A percentile compares a stretch with the other conserved stretches of the same genome.
Conservation (phyloP, 306 rosid genomes). For the Calophaca sinica region DNA sequence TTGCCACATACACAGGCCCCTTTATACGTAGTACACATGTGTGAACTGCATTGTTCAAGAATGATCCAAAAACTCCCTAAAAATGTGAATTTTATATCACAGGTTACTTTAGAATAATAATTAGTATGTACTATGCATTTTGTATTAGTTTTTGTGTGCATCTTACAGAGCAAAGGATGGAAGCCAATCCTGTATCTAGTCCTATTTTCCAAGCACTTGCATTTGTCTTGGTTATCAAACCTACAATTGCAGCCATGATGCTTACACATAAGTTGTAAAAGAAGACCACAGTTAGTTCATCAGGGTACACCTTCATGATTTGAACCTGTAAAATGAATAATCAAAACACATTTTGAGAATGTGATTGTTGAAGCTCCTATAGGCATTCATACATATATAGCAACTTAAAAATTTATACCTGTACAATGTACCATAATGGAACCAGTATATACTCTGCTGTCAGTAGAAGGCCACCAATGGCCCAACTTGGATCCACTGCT, state of each 20-base stretch:
- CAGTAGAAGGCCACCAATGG: slow-evolving; percentile 79
- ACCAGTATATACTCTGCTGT: slow-evolving; percentile 83
- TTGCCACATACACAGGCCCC: slow-evolving; percentile 68
- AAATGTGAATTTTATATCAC: slow-evolving; percentile 1
- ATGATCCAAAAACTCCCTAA: slow-evolving; percentile 89
- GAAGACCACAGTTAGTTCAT: slow-evolving; percentile 85
- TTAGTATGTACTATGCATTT: not conserved
- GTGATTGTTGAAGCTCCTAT: not conserved
- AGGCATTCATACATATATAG: not conserved
- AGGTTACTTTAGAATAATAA: not conserved
- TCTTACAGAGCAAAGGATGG: slow-evolving; percentile 87
- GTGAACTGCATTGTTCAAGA: slow-evolving; percentile 77
- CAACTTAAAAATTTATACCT: slow-evolving; percentile 52
- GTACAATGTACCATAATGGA: slow-evolving; percentile 91
- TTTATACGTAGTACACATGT: slow-evolving; percentile 79
- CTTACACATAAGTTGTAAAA: slow-evolving; percentile 80
- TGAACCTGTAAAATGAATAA: slow-evolving; percentile 63
- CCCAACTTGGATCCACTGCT: slow-evolving; percentile 62
- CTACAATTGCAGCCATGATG: slow-evolving; percentile 69
- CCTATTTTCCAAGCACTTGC: slow-evolving; percentile 79
- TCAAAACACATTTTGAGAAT: slow-evolving; percentile 20
- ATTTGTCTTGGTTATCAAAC: slow-evolving; percentile 63
- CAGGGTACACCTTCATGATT: slow-evolving; percentile 92
- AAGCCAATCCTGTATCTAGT: slow-evolving; percentile 63
- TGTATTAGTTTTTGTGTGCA: not conserved